A percentile compares a stretch with the other conserved stretches of the same genome.
Conservation (phyloP, 2,329 filamentous ascomycete genomes). For the Leptoxyphium fumago region DNA sequence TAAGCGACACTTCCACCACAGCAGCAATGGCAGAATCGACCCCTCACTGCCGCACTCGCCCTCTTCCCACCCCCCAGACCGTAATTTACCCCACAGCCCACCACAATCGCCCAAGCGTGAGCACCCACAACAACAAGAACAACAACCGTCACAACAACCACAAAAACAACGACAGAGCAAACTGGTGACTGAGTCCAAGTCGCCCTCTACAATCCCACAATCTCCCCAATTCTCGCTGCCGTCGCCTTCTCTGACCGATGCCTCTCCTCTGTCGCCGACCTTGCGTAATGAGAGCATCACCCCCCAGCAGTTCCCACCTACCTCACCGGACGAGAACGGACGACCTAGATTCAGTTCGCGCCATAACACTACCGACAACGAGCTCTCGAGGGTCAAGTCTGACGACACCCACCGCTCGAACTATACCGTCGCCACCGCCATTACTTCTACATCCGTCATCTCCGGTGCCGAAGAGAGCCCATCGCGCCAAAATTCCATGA, state of each 20-base stretch:
- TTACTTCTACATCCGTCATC: not conserved
- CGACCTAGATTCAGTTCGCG: not conserved
- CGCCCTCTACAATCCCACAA: too few relatives aligned
- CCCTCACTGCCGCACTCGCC: not conserved
- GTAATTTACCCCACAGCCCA: too few relatives aligned
- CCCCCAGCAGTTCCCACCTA: not conserved
- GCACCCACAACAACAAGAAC: too few relatives aligned
- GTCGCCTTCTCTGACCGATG: not conserved
- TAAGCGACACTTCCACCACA: slow-evolving; percentile 6
- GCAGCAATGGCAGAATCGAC: slow-evolving; percentile 7
- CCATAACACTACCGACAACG: not conserved
- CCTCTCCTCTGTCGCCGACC: slow-evolving; percentile 1
- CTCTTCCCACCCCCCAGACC: not conserved
- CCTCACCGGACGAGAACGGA: not conserved
- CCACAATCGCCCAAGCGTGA: too few relatives aligned
- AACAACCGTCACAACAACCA: too few relatives aligned
- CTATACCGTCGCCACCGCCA: not conserved
- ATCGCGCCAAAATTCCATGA: not conserved
- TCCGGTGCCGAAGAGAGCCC: not conserved
- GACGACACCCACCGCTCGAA: not conserved
- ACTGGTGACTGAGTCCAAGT: too few relatives aligned
- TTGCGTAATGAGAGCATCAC: too few relatives aligned
- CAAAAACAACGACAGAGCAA: too few relatives aligned
- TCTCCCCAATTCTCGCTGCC: not conserved
- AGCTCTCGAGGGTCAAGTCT: not conserved